Evolutionary conservation across 2,329 filamentous ascomycete genomes (phyloP).

Genomic region (Helminthosporium solani): DNA sequence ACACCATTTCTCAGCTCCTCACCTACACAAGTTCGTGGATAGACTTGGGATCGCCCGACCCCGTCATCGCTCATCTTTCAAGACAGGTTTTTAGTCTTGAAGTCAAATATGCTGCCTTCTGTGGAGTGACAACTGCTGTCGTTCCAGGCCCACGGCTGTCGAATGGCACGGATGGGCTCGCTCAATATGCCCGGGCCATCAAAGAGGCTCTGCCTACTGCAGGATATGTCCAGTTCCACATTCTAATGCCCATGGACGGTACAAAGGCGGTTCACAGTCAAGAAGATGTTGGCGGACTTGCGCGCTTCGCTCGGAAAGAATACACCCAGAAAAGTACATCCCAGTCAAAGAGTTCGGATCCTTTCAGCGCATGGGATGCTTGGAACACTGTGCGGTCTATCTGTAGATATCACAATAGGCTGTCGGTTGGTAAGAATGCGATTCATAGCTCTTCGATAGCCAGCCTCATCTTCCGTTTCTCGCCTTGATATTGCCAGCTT

Average conservation of each 20-base stretch:
- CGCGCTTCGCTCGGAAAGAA: constrained; percentile 47
- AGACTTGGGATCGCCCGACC: constrained; percentile 79
- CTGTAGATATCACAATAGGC: constrained; percentile 79
- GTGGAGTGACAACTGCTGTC: constrained; percentile 80
- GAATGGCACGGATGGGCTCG: constrained; percentile 56
- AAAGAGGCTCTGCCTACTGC: constrained; percentile 75
- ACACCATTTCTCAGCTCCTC: constrained; percentile 70
- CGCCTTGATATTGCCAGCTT: neutral
- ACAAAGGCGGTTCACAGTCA: constrained; percentile 58
- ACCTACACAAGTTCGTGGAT: constrained; percentile 89
- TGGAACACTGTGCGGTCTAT: constrained; percentile 86
- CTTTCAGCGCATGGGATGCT: constrained; percentile 85
- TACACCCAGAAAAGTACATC: constrained; percentile 30
- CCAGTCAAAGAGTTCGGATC: constrained; percentile 54
- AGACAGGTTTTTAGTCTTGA: constrained; percentile 88
- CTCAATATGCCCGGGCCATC: constrained; percentile 81
- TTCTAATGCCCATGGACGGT: constrained; percentile 82
- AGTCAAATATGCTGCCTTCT: constrained; percentile 93
- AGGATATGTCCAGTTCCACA: constrained; percentile 73
- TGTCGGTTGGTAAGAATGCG: constrained; percentile 74
- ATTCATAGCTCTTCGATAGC: neutral
- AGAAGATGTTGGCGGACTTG: constrained; percentile 54
- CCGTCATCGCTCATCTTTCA: constrained; percentile 80
- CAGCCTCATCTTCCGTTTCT: neutral
- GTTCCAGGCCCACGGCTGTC: constrained; percentile 74